Conservation (phyloP, 2,329 filamentous ascomycete species). For the Zymoseptoria crescenta region DNA sequence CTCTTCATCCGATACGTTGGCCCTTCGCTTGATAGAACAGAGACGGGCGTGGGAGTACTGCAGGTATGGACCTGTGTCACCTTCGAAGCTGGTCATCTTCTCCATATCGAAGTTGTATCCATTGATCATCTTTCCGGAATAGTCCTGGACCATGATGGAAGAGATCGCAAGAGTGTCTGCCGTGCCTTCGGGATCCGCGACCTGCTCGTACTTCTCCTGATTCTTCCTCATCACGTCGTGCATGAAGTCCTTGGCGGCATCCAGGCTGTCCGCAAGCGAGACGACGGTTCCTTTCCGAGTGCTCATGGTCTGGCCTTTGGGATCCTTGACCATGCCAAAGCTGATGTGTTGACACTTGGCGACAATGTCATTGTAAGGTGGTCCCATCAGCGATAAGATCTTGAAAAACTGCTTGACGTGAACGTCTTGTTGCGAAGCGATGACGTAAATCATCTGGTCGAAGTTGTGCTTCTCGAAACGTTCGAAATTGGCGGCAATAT, state of each 20-base stretch:
- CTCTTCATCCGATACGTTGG: slow-evolving; percentile 45
- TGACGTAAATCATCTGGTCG: slow-evolving; percentile 62
- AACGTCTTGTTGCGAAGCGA: slow-evolving; percentile 57
- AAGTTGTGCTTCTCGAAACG: slow-evolving; percentile 55
- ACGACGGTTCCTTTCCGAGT: slow-evolving; percentile 50
- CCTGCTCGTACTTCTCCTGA: slow-evolving; percentile 79
- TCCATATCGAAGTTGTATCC: slow-evolving; percentile 70
- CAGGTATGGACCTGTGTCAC: slow-evolving; percentile 76
- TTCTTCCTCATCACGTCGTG: slow-evolving; percentile 95
- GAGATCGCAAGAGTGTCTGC: slow-evolving; percentile 89
- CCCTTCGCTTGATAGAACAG: slow-evolving; percentile 51
- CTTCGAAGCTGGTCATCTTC: slow-evolving; percentile 75
- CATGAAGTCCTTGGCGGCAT: slow-evolving; percentile 78
- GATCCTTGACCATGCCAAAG: slow-evolving; percentile 53
- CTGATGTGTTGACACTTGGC: slow-evolving; percentile 55
- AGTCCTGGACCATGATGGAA: slow-evolving; percentile 96
- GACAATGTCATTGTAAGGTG: slow-evolving; percentile 48
- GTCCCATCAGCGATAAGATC: slow-evolving; percentile 54
- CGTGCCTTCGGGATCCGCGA: slow-evolving; percentile 70
- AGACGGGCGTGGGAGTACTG: slow-evolving; percentile 76
- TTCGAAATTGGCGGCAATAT: slow-evolving; percentile 59
- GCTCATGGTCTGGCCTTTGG: slow-evolving; percentile 49
- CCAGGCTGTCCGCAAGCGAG: slow-evolving; percentile 43
- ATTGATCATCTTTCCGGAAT: slow-evolving; percentile 83
- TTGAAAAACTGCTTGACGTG: slow-evolving; percentile 60